Evolutionary conservation across 2,329 filamentous ascomycete species (phyloP).

Genomic region (Hypoxylon sp.): DNA sequence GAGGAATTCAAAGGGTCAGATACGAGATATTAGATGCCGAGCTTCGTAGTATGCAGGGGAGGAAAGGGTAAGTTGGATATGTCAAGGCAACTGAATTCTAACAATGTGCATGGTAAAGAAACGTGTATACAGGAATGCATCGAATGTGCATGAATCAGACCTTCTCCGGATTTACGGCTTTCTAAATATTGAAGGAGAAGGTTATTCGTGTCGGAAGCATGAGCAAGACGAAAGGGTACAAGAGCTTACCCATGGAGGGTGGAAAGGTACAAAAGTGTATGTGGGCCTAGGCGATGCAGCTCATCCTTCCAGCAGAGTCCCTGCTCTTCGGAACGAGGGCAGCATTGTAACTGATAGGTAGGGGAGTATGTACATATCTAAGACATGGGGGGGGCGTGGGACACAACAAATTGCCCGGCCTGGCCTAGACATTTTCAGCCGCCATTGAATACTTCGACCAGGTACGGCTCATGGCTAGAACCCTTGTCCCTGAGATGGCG

Average conservation of each 20-base stretch:
- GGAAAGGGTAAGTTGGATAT: slow-evolving; percentile 5
- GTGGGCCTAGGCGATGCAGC: slow-evolving; percentile 34
- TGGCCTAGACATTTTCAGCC: slow-evolving; percentile 41
- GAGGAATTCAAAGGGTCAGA: slow-evolving; percentile 9
- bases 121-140: slow-evolving; percentile 27
- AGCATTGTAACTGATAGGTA: slow-evolving; percentile 36
- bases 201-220: slow-evolving; percentile 33
- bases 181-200: slow-evolving; percentile 39
- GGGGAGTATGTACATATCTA: slow-evolving; percentile 43
- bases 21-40: slow-evolving; percentile 10
- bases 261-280: slow-evolving; percentile 21
- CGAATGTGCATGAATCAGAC: slow-evolving; percentile 26
- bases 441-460: slow-evolving; percentile 37
- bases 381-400: slow-evolving; percentile 36
- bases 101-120: slow-evolving; percentile 13
- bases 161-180: slow-evolving; percentile 29
- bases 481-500: slow-evolving; percentile 29
- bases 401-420: slow-evolving; percentile 39
- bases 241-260: slow-evolving; percentile 32
- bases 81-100: slow-evolving; percentile 17
- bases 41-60: slow-evolving; percentile 1
- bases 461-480: slow-evolving; percentile 25
- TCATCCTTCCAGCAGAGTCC: slow-evolving; percentile 34
- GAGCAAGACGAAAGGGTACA: slow-evolving; percentile 27
- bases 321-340: slow-evolving; percentile 37